Conservation (phyloP, 2,329 filamentous ascomycete species). For the Ceratocystis huliohia region DNA sequence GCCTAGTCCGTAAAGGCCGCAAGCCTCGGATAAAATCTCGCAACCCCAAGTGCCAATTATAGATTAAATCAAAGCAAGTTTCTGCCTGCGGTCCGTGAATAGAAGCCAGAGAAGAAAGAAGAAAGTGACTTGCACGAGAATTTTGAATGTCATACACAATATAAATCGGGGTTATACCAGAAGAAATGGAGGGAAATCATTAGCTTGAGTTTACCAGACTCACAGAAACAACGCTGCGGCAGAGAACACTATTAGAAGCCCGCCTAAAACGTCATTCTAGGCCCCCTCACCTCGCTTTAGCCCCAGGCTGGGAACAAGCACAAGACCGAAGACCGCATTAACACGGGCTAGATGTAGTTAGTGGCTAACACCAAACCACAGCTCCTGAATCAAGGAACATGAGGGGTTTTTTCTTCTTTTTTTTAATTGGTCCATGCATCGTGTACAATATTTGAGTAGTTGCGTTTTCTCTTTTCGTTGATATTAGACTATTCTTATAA, state of each 20-base stretch:
- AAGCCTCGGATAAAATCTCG: background rate
- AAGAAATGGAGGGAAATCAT: background rate
- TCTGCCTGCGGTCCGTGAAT: background rate
- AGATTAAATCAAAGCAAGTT: background rate
- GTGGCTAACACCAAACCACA: background rate
- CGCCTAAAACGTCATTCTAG: too few relatives aligned
- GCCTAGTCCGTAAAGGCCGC: constrained; percentile 7
- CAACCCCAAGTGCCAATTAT: background rate
- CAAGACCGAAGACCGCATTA: too few relatives aligned
- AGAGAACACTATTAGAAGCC: too few relatives aligned
- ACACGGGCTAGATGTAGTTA: too few relatives aligned
- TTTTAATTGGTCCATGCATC: background rate
- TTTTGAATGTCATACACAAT: too few relatives aligned
- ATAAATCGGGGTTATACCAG: background rate
- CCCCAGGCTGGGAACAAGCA: too few relatives aligned
- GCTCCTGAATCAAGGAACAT: background rate
- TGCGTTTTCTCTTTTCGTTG: too few relatives aligned
- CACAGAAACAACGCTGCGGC: too few relatives aligned
- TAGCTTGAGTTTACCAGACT: too few relatives aligned
- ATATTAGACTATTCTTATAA: too few relatives aligned
- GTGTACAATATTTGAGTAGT: too few relatives aligned
- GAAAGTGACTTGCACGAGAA: background rate
- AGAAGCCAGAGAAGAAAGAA: background rate
- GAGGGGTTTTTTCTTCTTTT: background rate
- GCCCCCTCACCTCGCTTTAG: too few relatives aligned